Evolutionary conservation across 805 yeast species (phyloP).

Genomic region (Pichia membranifaciens): DNA sequence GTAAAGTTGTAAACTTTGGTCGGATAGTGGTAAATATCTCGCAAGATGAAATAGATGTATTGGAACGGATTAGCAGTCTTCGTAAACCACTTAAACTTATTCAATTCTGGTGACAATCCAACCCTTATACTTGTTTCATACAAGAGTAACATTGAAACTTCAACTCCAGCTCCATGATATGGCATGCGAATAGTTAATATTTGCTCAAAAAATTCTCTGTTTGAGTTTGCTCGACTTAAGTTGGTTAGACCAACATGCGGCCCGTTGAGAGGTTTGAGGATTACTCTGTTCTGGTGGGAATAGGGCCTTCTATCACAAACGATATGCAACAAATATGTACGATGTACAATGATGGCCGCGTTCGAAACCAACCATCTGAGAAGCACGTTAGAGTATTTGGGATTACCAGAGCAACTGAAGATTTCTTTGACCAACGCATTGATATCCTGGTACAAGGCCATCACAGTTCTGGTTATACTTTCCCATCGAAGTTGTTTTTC

Average conservation of each 20-base stretch:
- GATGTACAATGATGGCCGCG: conserved; percentile 57
- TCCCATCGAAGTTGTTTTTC: conserved; percentile 11
- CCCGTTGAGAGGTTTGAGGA: conserved; percentile 9
- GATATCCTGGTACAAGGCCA: conserved; percentile 14
- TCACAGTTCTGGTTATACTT: conserved; percentile 9
- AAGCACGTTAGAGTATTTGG: conserved; percentile 48
- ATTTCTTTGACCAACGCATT: conserved; percentile 10
- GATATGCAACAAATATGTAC: conserved; percentile 11
- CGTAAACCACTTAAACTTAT: conserved; percentile 14
- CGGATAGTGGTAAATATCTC: conserved; percentile 14
- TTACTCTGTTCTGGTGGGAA: conserved; percentile 12
- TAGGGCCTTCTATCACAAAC: conserved; percentile 11
- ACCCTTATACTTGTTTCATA: conserved; percentile 13
- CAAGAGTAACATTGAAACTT: conserved; percentile 9
- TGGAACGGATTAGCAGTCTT: conserved; percentile 16
- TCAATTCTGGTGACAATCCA: conserved; percentile 5
- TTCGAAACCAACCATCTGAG: conserved; percentile 81
- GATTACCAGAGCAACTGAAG: conserved; percentile 9
- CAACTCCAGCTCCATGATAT: conserved; percentile 5
- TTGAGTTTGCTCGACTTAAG: conserved; percentile 5
- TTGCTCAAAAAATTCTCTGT: conserved; percentile 9
- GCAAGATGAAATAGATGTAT: conserved; percentile 12
- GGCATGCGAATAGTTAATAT: conserved; percentile 6
- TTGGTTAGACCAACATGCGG: conserved; percentile 7
- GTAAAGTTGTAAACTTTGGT: conserved; percentile 7